Evolutionary conservation across 768 basidiomycete genomes (phyloP).

Genomic region (Filobasidium floriforme): DNA sequence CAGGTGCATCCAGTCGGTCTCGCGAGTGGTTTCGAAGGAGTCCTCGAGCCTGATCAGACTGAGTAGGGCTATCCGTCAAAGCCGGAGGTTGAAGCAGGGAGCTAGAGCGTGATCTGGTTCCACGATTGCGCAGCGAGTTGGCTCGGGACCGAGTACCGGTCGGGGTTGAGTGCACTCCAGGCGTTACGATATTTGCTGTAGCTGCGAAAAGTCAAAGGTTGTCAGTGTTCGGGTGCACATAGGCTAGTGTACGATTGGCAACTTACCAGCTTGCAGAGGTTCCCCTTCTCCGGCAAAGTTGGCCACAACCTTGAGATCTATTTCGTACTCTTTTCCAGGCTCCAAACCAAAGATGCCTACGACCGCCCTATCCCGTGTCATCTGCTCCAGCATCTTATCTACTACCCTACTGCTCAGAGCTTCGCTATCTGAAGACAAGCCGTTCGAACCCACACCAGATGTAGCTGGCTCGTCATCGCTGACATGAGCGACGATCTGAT

Average conservation of each 20-base stretch:
- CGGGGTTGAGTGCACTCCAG: not conserved
- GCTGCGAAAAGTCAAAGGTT: not conserved
- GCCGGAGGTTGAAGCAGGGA: constrained; percentile 25
- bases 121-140: constrained; percentile 19
- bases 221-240: constrained; percentile 8
- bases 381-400: not conserved
- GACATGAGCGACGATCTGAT: constrained; percentile 43
- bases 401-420: not conserved
- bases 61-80: not conserved
- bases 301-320: constrained; percentile 53
- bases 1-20: not conserved
- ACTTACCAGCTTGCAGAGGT: constrained; percentile 5
- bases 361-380: constrained; percentile 62
- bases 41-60: constrained; percentile 5
- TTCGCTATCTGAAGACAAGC: not conserved
- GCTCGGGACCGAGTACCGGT: constrained; percentile 18
- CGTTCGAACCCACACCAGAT: not conserved
- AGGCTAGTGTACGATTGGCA: constrained; percentile 21
- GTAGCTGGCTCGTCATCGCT: constrained; percentile 27
- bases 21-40: not conserved
- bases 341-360: constrained; percentile 84
- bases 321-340: constrained; percentile 83
- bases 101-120: constrained; percentile 39
- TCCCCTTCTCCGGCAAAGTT: constrained; percentile 8
- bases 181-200: not conserved